A percentile compares a stretch with the other conserved stretches of the same genome.
Evolutionary conservation across 208 protist species (phyloP).

Genomic region (Trypanosoma cruzi): DNA sequence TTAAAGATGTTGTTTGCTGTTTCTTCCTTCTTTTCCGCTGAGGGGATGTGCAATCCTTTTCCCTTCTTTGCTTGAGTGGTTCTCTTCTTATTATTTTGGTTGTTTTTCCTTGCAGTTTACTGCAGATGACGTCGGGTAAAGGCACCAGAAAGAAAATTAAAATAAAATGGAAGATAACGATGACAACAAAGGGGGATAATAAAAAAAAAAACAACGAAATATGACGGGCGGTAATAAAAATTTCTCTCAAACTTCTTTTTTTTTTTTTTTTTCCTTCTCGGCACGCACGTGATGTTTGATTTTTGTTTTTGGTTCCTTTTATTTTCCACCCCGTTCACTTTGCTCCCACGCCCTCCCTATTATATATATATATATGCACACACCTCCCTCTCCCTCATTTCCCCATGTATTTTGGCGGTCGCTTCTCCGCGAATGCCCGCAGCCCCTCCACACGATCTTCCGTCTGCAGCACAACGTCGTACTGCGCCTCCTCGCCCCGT

Average conservation of each 20-base stretch:
- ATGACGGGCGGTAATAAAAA: neutral
- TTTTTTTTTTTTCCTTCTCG: too few species aligned
- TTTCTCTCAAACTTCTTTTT: neutral
- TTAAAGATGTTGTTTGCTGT: conserved; percentile 2
- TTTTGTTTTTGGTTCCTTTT: too few species aligned
- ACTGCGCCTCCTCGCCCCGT: conserved; percentile 71
- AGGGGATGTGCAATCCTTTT: too few species aligned
- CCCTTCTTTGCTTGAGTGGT: neutral
- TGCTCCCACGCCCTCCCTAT: too few species aligned
- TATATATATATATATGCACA: neutral
- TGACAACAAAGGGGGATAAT: neutral
- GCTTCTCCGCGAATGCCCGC: conserved; percentile 91
- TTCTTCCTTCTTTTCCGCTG: neutral
- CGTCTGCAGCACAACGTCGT: conserved; percentile 85
- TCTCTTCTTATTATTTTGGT: neutral
- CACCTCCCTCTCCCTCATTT: conserved; percentile 38
- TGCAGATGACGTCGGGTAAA: neutral
- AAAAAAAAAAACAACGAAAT: neutral
- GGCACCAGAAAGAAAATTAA: too few species aligned
- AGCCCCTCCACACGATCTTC: conserved; percentile 92
- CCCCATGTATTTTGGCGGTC: conserved; percentile 84
- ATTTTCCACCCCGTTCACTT: too few species aligned
- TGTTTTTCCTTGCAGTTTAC: too few species aligned
- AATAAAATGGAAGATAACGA: too few species aligned
- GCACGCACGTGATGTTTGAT: too few species aligned